Evolutionary conservation across 2,329 filamentous ascomycete species (phyloP).

Genomic region (Microcera coccophila): DNA sequence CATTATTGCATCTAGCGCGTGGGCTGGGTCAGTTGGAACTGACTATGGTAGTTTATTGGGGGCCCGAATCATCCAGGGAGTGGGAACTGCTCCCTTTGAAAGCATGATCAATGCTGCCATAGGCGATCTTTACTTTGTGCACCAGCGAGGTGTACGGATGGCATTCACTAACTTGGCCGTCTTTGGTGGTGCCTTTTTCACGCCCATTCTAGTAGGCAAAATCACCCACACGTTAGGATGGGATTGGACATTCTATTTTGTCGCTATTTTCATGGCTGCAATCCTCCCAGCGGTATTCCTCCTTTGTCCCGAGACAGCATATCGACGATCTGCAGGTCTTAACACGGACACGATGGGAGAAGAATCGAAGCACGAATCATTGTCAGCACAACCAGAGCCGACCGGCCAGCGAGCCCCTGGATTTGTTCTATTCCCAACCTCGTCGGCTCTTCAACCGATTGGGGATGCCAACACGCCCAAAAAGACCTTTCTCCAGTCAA

Average conservation of each 20-base stretch:
- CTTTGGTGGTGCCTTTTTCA: constrained; percentile 58
- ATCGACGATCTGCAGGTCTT: constrained; percentile 59
- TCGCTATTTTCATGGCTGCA: constrained; percentile 74
- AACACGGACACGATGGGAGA: constrained; percentile 61
- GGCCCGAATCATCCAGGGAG: constrained; percentile 79
- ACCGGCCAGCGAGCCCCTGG: constrained; percentile 10
- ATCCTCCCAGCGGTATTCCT: constrained; percentile 70
- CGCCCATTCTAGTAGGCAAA: constrained; percentile 85
- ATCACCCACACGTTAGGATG: constrained; percentile 75
- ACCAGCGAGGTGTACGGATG: constrained; percentile 81
- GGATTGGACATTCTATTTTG: constrained; percentile 84
- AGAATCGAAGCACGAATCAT: constrained; percentile 23
- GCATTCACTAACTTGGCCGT: constrained; percentile 63
- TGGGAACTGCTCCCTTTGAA: constrained; percentile 85
- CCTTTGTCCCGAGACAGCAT: constrained; percentile 83
- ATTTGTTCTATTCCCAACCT: constrained; percentile 32
- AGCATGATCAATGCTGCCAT: constrained; percentile 84
- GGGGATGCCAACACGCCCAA: constrained; percentile 38
- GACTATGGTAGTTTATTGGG: constrained; percentile 71
- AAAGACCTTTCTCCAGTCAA: constrained; percentile 57
- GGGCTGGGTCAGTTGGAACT: constrained; percentile 67
- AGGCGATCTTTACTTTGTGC: constrained; percentile 87
- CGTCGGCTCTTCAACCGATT: constrained; percentile 32
- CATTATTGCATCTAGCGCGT: constrained; percentile 68
- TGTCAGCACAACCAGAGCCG: neutral